Percentiles rank a stretch among this genome's conserved stretches.
Evolutionary conservation across 139 green algal genomes (phyloP).

Genomic region (Diplosphaera chodatii): DNA sequence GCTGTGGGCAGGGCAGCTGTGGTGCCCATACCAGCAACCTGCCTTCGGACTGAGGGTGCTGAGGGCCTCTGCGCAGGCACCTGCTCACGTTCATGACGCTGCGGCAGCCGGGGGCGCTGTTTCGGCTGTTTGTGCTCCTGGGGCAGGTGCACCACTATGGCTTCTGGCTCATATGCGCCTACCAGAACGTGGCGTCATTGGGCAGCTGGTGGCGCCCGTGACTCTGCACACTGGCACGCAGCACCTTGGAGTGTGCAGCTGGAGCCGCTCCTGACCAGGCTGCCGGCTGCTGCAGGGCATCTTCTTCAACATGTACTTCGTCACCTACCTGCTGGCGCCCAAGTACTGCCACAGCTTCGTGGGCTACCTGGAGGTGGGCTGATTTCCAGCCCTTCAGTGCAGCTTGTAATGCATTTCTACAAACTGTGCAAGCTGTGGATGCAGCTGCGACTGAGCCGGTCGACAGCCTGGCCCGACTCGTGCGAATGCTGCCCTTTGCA

Average conservation of each 20-base stretch:
- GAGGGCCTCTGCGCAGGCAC: slow-evolving; percentile 85
- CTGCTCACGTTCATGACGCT: slow-evolving; percentile 92
- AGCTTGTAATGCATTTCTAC: not conserved
- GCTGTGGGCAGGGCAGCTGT: too few species aligned
- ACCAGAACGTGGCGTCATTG: too few species aligned
- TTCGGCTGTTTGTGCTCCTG: slow-evolving; percentile 70
- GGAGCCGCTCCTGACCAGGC: too few species aligned
- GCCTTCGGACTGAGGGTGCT: too few species aligned
- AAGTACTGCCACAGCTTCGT: slow-evolving; percentile 78
- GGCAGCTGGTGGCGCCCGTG: too few species aligned
- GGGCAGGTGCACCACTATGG: slow-evolving; percentile 40
- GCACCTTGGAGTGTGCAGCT: too few species aligned
- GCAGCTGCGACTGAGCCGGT: too few species aligned
- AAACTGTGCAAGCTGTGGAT: not conserved
- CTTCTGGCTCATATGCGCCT: too few species aligned
- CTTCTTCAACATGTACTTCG: slow-evolving; percentile 84
- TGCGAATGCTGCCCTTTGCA: too few species aligned
- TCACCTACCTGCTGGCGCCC: slow-evolving; percentile 73
- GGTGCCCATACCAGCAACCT: too few species aligned
- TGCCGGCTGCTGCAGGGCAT: slow-evolving; percentile 54
- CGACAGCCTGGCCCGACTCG: too few species aligned
- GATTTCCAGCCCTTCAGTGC: slow-evolving; percentile 14
- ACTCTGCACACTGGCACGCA: too few species aligned
- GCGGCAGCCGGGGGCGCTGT: slow-evolving; percentile 58
- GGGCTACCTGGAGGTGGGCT: slow-evolving; percentile 85